A percentile compares a stretch with the other conserved stretches of the same genome.
These are phyloP conservation scores for Hanseniaspora occidentalis DNA, from an alignment of 805 yeast genomes.

Conservation along the genomic window DNA sequence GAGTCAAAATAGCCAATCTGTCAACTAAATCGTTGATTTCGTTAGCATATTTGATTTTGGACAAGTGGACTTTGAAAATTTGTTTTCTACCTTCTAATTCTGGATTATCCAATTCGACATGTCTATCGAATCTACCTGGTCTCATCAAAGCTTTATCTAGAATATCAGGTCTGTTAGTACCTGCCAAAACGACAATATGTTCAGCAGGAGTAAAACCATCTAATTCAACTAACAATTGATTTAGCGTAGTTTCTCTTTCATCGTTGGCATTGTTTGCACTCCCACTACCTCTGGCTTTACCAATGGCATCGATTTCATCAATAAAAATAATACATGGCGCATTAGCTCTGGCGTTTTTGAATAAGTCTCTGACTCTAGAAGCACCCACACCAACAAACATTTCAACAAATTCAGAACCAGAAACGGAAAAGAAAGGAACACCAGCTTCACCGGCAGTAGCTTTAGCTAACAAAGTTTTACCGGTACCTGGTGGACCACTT, in stretches of 20 bases:
- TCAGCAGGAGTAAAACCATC: constrained; percentile 85
- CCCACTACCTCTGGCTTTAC: constrained; percentile 68
- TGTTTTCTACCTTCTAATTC: constrained; percentile 83
- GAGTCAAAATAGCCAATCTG: constrained; percentile 80
- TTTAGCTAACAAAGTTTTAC: constrained; percentile 83
- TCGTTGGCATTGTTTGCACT: constrained; percentile 74
- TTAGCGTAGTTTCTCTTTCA: constrained; percentile 86
- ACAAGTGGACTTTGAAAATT: constrained; percentile 70
- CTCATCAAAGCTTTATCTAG: constrained; percentile 81
- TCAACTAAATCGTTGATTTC: constrained; percentile 58
- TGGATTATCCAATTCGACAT: constrained; percentile 75
- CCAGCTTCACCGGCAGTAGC: constrained; percentile 97
- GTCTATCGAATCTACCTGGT: constrained; percentile 93
- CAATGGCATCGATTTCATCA: constrained; percentile 94
- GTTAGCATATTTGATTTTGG: constrained; percentile 37
- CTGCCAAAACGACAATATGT: constrained; percentile 88
- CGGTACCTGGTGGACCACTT: constrained; percentile 96
- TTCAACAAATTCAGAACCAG: constrained; percentile 93
- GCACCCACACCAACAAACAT: constrained; percentile 98
- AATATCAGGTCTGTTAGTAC: constrained; percentile 88
- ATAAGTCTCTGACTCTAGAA: constrained; percentile 83
- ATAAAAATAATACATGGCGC: constrained; percentile 87
- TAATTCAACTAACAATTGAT: constrained; percentile 89
- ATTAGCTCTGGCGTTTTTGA: constrained; percentile 77
- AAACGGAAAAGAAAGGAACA: constrained; percentile 82